Base-by-base conservation (phyloP, 2,329 filamentous ascomycete species). In the Xylariaceae sp. region DNA sequence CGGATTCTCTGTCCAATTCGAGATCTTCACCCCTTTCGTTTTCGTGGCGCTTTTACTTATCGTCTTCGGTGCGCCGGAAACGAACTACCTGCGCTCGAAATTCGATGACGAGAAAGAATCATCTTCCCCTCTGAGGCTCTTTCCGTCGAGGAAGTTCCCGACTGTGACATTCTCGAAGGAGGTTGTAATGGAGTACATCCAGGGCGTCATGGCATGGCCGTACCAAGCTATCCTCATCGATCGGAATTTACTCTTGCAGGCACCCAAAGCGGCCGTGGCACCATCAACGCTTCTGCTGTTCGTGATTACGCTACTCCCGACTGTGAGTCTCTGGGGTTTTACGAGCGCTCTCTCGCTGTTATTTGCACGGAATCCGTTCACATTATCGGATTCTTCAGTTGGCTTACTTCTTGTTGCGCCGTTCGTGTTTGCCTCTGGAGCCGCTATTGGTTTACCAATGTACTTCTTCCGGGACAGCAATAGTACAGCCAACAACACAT, bases 31-130 rank as follows among this genome's bases (percentile, higher is more conserved):
- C 56, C 61, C 66, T 34, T 72, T 81, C 47, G 66, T 76, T 44
- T 60, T 69, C 5, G 36, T 74, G 20, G 69, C 73, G 2, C 61
- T 79, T 3, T 61, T 76, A 0, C 61, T 78, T 4, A 53, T 80
- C 3, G 60, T 70, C 17, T 56, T 81, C 2, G 71, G 66, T 4
- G 68, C 67, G 0, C 76, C 77, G 1, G 79, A 82, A 61, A 79
- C 77, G 0, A 62, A 67, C 2, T 81, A 74, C 55, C 67, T 75
- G 47, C 71, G 76, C 6, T 59, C 67, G 11, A 63, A 59, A 25
- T 47, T 53, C n/a, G 50, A 48, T 44, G 25, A 39, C 46, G 50
- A 33, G 47, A 51, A 42, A 29, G 43, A 54, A n/a, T n/a, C n/a
- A n/a, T n/a, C n/a, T 20, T 47, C 41, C 23, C 44, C 39, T 16